Evolutionary conservation across 2,329 filamentous ascomycete species (phyloP), one percentile per base, ranked within the genome.

Genomic region (Colletotrichum brevisporum): DNA sequence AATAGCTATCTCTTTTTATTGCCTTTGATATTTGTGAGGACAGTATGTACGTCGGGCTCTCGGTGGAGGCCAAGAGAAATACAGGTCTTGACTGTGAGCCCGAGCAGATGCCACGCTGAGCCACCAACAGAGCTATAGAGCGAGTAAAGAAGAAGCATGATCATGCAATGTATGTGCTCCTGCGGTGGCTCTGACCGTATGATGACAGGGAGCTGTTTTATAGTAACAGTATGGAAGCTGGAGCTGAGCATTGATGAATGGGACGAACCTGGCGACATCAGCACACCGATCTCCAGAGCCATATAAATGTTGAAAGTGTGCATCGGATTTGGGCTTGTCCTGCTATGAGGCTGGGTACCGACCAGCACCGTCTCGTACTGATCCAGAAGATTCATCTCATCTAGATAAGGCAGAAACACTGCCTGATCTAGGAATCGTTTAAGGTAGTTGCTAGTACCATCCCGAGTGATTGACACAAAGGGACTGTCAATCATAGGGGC

Each of bases 61-160:
- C 41, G 31, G 18, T 66, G 67, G 4, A 65, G 26, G 3, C 50
- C 62, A 24, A 65, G 36, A 5, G 63, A 60, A 16, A 65, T 65
- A 45, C 55, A 62, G n/a, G 52, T 57, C 27, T 67, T 47, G 15
- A 66, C n/a, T 3, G 63, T 36, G 16, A 61, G 36, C 21, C 63
- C 63, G 4, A 60, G 48, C 6, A 65, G 55, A 21, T 65, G 55
- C 63, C 63, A 65, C 12, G 63, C 55, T 9, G 67, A 69, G n/a
- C 67, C 67, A 8, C 62, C 67, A 12, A n/a, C 18, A 6, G 67
- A 54, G 52, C 51, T 69, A 24, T 41, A 27, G 12, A 69, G 51
- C 36, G 67, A 69, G 47, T 53, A 69, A 6, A 61, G 5, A 10
- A 69, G 16, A 21, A 69, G 56, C 63, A 69, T 57, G 18, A 65